Evolutionary conservation across 495 filamentous ascomycete species (phyloP).

Genomic region (Penicillium manginii): DNA sequence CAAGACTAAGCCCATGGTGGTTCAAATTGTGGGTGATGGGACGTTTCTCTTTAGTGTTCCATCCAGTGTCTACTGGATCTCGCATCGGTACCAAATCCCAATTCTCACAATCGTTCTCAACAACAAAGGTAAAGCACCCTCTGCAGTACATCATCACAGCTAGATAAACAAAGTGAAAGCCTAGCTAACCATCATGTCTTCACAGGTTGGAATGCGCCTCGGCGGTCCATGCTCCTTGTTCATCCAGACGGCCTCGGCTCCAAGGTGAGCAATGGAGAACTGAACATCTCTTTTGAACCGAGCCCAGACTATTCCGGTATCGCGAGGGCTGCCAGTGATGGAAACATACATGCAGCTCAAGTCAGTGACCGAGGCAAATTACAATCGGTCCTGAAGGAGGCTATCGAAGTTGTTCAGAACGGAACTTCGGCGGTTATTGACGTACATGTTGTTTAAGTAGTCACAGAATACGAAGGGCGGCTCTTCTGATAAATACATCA

Average conservation of each 20-base stretch:
- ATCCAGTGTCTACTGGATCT: slow-evolving; percentile 91
- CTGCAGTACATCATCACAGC: not conserved
- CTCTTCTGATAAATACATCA: too few relatives aligned
- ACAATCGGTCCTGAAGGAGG: not conserved
- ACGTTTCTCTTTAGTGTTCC: slow-evolving; percentile 90
- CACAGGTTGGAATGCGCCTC: slow-evolving; percentile 76
- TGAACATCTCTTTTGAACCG: slow-evolving; percentile 88
- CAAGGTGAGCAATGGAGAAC: slow-evolving; percentile 76
- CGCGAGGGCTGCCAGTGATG: slow-evolving; percentile 84
- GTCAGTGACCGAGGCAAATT: slow-evolving; percentile 21
- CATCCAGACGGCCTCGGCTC: slow-evolving; percentile 82
- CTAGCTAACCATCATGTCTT: not conserved
- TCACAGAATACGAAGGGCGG: not conserved
- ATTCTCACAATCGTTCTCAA: slow-evolving; percentile 90
- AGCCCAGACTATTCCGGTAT: slow-evolving; percentile 90
- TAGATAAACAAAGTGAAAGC: not conserved
- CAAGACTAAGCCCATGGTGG: slow-evolving; percentile 77
- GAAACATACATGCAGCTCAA: slow-evolving; percentile 71
- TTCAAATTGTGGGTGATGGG: slow-evolving; percentile 91
- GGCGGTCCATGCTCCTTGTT: slow-evolving; percentile 73
- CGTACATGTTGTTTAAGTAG: not conserved
- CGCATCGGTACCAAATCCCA: slow-evolving; percentile 84
- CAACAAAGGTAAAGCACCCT: slow-evolving; percentile 66
- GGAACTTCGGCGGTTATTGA: not conserved
- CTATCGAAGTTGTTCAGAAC: not conserved